A percentile compares a stretch with the other conserved stretches of the same genome.
phyloP scores from a whole-genome alignment of 352 stramenopile species.

The Thalassiosira tumida region DNA sequence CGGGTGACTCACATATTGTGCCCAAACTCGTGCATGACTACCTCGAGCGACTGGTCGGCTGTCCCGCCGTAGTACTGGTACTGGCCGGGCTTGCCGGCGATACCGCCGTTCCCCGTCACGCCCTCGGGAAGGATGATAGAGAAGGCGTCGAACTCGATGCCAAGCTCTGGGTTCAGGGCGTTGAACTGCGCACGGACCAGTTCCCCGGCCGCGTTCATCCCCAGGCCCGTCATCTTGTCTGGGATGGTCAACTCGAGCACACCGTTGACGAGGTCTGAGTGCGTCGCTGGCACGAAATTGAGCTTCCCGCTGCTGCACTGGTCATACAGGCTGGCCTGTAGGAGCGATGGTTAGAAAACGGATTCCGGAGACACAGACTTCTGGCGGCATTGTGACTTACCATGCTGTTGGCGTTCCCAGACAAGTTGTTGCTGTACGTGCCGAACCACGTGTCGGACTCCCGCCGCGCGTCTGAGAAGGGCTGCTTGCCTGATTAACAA shows the following conservation, averaged over 20 bases:
- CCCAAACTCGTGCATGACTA: conserved; percentile 38
- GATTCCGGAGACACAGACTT: no score
- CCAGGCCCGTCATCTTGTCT: background rate
- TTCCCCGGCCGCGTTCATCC: conserved; percentile 5
- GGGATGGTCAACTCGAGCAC: conserved; percentile 2
- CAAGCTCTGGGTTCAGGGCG: conserved; percentile 32
- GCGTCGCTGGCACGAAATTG: conserved; percentile 20
- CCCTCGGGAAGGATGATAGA: conserved; percentile 38
- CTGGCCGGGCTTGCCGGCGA: background rate
- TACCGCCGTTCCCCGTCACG: conserved; percentile 7
- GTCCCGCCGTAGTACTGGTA: conserved; percentile 15
- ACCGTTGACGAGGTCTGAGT: conserved; percentile 23
- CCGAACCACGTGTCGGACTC: conserved; percentile 39
- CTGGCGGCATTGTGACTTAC: no score
- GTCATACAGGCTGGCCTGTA: conserved; percentile 28
- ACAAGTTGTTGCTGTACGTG: background rate
- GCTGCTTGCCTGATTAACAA: conserved; percentile 29
- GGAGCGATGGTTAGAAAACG: conserved; percentile 5
- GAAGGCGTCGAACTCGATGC: conserved; percentile 39
- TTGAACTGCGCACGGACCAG: conserved; percentile 32
- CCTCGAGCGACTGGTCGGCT: conserved; percentile 25
- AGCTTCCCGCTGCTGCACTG: conserved; percentile 38
- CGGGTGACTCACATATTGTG: conserved; percentile 28
- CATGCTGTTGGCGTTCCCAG: conserved; percentile 28
- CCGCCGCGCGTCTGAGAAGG: conserved; percentile 25